Evolutionary conservation across 306 rosid species (phyloP).

Genomic region (Parietaria judaica): DNA sequence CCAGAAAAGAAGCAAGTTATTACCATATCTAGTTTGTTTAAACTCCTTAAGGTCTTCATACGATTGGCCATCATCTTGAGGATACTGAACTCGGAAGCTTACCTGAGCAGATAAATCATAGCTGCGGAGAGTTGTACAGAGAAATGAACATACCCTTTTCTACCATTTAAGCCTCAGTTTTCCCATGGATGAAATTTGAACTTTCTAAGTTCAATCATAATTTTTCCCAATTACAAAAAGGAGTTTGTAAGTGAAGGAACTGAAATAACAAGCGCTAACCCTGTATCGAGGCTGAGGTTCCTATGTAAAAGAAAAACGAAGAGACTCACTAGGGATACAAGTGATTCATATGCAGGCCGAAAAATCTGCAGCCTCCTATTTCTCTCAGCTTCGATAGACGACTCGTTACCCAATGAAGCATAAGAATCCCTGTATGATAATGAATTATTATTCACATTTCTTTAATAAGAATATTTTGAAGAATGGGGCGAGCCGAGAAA

Average conservation of each 20-base stretch:
- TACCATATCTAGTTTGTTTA: slow-evolving; percentile 98
- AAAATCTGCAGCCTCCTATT: slow-evolving; percentile 78
- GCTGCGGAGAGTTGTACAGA: slow-evolving; percentile 16
- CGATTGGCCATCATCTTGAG: slow-evolving; percentile 86
- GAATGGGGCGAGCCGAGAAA: slow-evolving; percentile 2
- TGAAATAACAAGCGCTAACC: slow-evolving; percentile 5
- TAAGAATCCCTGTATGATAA: slow-evolving; percentile 63
- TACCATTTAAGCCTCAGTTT: slow-evolving; percentile 9
- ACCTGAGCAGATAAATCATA: slow-evolving; percentile 49
- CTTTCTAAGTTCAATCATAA: neutral
- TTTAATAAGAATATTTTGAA: slow-evolving; percentile 17
- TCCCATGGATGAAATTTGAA: neutral
- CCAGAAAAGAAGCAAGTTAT: slow-evolving; percentile 22
- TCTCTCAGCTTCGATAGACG: slow-evolving; percentile 79
- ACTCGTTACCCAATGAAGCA: slow-evolving; percentile 55
- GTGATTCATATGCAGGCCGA: slow-evolving; percentile 87
- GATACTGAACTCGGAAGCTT: slow-evolving; percentile 91
- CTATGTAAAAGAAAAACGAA: neutral
- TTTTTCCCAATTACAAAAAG: neutral
- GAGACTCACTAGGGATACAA: slow-evolving; percentile 79
- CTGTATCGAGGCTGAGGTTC: neutral
- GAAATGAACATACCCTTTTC: slow-evolving; percentile 11
- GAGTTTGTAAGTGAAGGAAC: neutral
- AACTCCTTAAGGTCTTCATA: slow-evolving; percentile 92
- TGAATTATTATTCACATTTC: slow-evolving; percentile 22